Conservation (phyloP, 2,329 filamentous ascomycete species). For the Pyrenophora tritici-repentis region DNA sequence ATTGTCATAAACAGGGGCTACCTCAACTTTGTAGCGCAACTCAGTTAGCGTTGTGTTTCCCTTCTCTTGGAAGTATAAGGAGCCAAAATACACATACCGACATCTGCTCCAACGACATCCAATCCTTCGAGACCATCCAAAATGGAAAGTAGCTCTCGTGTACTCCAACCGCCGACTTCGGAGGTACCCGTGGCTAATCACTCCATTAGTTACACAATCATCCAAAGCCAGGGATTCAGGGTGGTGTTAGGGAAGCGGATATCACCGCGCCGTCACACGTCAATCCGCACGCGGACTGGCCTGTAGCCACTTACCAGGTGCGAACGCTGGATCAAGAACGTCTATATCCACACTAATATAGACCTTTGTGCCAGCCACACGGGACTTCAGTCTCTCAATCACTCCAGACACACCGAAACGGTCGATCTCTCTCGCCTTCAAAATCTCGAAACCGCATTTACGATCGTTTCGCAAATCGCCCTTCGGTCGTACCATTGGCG, state of each 20-base stretch:
- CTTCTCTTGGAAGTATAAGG: neutral
- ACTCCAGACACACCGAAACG: slow-evolving; percentile 54
- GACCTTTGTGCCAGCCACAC: slow-evolving; percentile 59
- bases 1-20: slow-evolving; percentile 66
- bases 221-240: neutral
- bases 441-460: slow-evolving; percentile 62
- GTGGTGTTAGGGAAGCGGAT: neutral
- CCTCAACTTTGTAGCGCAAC: slow-evolving; percentile 55
- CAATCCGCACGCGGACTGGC: neutral
- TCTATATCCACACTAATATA: slow-evolving; percentile 64
- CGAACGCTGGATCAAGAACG: slow-evolving; percentile 61
- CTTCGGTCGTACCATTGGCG: slow-evolving; percentile 56
- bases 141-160: slow-evolving; percentile 63
- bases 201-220: neutral
- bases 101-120: slow-evolving; percentile 63
- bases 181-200: slow-evolving; percentile 60
- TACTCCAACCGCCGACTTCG: slow-evolving; percentile 66
- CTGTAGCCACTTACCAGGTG: slow-evolving; percentile 51
- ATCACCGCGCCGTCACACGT: neutral
- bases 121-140: slow-evolving; percentile 63
- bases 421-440: slow-evolving; percentile 62
- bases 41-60: slow-evolving; percentile 7
- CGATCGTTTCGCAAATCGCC: slow-evolving; percentile 61
- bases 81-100: slow-evolving; percentile 46
- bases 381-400: slow-evolving; percentile 55